phyloP scores from a whole-genome alignment of 139 green algal species.

The Coelastrella sp. region DNA sequence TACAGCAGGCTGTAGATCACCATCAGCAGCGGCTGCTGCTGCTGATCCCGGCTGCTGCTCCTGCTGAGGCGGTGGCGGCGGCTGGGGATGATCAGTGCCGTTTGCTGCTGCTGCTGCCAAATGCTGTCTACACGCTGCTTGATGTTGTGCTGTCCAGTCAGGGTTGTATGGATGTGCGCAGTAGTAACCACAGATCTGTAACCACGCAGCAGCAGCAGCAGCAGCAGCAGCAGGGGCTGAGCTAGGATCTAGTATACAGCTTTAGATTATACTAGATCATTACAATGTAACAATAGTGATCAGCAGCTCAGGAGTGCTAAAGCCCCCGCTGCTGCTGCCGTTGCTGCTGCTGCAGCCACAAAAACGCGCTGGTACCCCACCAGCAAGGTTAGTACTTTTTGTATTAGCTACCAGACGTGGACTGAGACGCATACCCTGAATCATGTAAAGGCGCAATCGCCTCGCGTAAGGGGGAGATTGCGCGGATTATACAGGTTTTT shows the following conservation, averaged over 20 bases:
- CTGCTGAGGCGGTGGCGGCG: too few relatives aligned
- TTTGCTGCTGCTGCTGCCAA: slow-evolving; percentile 29
- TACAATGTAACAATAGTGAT: too few relatives aligned
- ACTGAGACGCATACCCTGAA: too few relatives aligned
- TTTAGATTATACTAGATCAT: neutral
- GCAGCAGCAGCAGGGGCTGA: neutral
- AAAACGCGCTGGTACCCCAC: too few relatives aligned
- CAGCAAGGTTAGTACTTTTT: too few relatives aligned
- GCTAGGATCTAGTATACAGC: neutral
- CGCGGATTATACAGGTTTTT: too few relatives aligned
- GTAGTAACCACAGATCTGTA: slow-evolving; percentile 57
- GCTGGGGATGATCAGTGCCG: neutral
- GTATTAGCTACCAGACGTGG: too few relatives aligned
- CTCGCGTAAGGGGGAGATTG: too few relatives aligned
- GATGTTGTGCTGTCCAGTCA: slow-evolving; percentile 41
- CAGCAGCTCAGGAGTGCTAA: too few relatives aligned
- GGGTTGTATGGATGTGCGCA: slow-evolving; percentile 75
- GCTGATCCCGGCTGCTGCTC: neutral
- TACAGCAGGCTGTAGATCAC: neutral
- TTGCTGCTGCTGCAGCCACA: neutral
- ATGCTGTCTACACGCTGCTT: slow-evolving; percentile 17
- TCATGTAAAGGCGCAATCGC: too few relatives aligned
- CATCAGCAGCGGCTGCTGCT: neutral
- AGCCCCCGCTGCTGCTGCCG: neutral
- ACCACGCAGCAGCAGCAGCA: neutral